Evolutionary conservation across 768 basidiomycete genomes (phyloP), one percentile per base, ranked within the genome.

Genomic region (Lactarius sp.): DNA sequence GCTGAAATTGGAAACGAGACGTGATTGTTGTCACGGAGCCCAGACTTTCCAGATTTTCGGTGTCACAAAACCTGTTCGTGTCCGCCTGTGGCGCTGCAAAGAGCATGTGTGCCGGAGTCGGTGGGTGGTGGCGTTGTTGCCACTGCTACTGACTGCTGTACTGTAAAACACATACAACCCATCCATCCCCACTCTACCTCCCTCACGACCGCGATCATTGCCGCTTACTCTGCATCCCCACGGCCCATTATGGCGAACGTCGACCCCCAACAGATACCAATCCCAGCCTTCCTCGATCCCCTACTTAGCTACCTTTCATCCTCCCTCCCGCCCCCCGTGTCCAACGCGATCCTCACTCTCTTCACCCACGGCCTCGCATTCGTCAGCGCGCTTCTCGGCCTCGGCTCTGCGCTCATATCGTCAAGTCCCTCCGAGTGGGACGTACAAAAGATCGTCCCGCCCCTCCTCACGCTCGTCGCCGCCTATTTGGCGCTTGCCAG

Each of bases 401-500:
- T 90, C 53, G 66, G 81, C 60, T 69, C 74, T 18, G 76, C 84
- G 2, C 70, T 89, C 16, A 50, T 82, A 14, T 76, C 80, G 33
- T 79, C 80, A 53, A 76, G 78, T 63, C 85, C 85, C 39, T 75
- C 77, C 67, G 78, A 83, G 66, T 90, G 87, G 87, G 81, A 88
- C 69, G 77, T 79, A 6, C 85, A 91, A 71, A 81, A 80, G 34
- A 71, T 91, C 52, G 70, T 92, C 20, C 89, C 90, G 8, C 90
- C 90, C 0, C 74, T 92, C 70, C 83, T 93, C 70, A 86, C 83
- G 63, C 73, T 92, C 36, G 73, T 92, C 56, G 79, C 81, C 5
- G 85, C 88, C 20, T 93, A 92, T 73, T 79, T 91, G 64, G 88
- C 88, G 4, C 77, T 93, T n/a, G 65, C 85, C 47, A 89, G 85